phyloP scores from a whole-genome alignment of 768 basidiomycete species.

The Suillus fuscotomentosus region DNA sequence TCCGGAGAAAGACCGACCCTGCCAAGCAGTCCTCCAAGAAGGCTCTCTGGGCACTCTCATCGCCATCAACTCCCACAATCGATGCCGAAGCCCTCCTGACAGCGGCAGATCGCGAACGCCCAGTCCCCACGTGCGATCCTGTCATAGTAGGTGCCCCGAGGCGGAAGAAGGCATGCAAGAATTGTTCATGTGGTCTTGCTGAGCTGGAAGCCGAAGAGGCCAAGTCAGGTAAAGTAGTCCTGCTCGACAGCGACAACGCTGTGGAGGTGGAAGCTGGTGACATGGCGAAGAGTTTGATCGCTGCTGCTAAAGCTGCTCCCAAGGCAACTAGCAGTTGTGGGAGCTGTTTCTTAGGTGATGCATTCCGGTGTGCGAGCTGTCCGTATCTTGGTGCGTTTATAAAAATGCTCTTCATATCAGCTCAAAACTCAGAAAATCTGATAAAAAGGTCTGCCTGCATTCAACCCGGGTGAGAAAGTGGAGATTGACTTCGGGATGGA shows the following conservation, averaged over 20 bases:
- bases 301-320: conserved; percentile 68
- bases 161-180: conserved; percentile 92
- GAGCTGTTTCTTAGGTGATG: conserved; percentile 96
- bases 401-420: neutral
- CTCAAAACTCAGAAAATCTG: conserved; percentile 12
- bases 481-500: conserved; percentile 88
- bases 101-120: conserved; percentile 75
- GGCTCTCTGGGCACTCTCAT: conserved; percentile 81
- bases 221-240: conserved; percentile 55
- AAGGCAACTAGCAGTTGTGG: conserved; percentile 97
- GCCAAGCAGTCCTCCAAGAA: conserved; percentile 76
- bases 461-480: conserved; percentile 98
- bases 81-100: conserved; percentile 86
- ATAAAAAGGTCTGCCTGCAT: conserved; percentile 86
- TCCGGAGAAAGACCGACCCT: conserved; percentile 51
- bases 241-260: conserved; percentile 61
- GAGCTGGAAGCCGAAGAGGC: conserved; percentile 89
- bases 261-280: conserved; percentile 55
- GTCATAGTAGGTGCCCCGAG: conserved; percentile 47
- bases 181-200: conserved; percentile 93
- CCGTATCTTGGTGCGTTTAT: conserved; percentile 84
- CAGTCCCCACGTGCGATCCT: conserved; percentile 76
- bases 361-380: conserved; percentile 94
- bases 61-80: conserved; percentile 70
- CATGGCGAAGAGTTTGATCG: conserved; percentile 59